These are phyloP conservation scores for Boletus eberwhitei DNA, from an alignment of 768 basidiomycete species.

Conservation along the genomic window DNA sequence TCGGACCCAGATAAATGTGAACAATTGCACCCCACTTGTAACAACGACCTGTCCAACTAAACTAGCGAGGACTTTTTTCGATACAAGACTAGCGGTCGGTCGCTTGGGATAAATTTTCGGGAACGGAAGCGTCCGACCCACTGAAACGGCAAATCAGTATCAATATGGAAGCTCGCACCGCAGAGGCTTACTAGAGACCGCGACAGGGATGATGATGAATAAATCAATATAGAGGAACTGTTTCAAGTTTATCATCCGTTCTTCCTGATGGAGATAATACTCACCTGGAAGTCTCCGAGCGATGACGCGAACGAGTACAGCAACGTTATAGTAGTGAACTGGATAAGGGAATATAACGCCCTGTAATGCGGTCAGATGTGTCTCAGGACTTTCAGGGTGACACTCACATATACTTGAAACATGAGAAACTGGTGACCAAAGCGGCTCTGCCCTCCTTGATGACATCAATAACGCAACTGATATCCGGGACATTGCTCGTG, in stretches of 20 bases:
- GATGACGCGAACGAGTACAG: slow-evolving; percentile 96
- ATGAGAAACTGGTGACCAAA: slow-evolving; percentile 96
- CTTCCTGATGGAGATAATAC: slow-evolving; percentile 16
- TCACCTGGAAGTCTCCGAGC: slow-evolving; percentile 92
- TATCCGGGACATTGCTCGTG: slow-evolving; percentile 90
- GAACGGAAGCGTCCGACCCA: slow-evolving; percentile 93
- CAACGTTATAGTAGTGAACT: slow-evolving; percentile 96
- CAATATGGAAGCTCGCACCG: neutral
- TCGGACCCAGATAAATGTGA: slow-evolving; percentile 89
- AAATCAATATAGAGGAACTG: slow-evolving; percentile 97
- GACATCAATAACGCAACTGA: slow-evolving; percentile 92
- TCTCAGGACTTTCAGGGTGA: neutral
- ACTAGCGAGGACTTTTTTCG: slow-evolving; percentile 90
- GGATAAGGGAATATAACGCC: slow-evolving; percentile 97
- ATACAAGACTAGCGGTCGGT: slow-evolving; percentile 93
- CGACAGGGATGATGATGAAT: slow-evolving; percentile 96
- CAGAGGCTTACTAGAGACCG: slow-evolving; percentile 79
- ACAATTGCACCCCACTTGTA: slow-evolving; percentile 77
- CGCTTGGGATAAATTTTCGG: slow-evolving; percentile 82
- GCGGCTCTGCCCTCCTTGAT: slow-evolving; percentile 96
- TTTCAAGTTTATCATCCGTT: slow-evolving; percentile 8
- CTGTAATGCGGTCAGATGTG: slow-evolving; percentile 39
- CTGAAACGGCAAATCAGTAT: slow-evolving; percentile 39
- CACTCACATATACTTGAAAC: slow-evolving; percentile 98
- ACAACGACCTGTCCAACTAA: slow-evolving; percentile 91